Percentiles rank a stretch among this genome's conserved stretches.
These are phyloP conservation scores for Endotrypanum monterogeii DNA, from an alignment of 208 protist genomes.

Conservation along the genomic window DNA sequence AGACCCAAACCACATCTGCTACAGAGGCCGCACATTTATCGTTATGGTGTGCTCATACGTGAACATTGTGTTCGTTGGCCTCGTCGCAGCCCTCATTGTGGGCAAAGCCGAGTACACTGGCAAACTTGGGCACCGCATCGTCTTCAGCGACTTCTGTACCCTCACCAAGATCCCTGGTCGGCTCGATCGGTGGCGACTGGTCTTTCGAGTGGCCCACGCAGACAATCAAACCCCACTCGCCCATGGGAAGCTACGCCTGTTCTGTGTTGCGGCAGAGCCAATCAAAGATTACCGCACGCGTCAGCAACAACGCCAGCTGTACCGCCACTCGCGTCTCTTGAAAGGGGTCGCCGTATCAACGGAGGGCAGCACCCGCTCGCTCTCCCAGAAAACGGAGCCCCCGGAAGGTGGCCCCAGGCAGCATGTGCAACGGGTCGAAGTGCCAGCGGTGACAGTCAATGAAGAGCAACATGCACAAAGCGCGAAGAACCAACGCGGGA, in stretches of 20 bases:
- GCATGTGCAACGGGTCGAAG: not conserved
- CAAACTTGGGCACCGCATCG: slow-evolving; percentile 68
- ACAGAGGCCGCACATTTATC: slow-evolving; percentile 64
- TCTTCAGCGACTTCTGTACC: slow-evolving; percentile 84
- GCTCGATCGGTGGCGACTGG: slow-evolving; percentile 51
- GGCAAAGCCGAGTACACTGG: slow-evolving; percentile 75
- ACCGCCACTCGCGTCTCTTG: not conserved
- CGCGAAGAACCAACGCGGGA: not conserved
- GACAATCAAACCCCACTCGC: slow-evolving; percentile 61
- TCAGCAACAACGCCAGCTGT: slow-evolving; percentile 39
- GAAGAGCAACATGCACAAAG: not conserved
- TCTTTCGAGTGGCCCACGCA: slow-evolving; percentile 82
- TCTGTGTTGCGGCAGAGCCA: slow-evolving; percentile 62
- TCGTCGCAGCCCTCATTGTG: slow-evolving; percentile 85
- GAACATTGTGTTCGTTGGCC: slow-evolving; percentile 86
- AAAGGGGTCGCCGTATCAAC: slow-evolving; percentile 9
- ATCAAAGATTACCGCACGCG: slow-evolving; percentile 42
- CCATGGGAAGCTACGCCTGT: slow-evolving; percentile 68
- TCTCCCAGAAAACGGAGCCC: slow-evolving; percentile 4
- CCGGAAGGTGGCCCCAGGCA: not conserved
- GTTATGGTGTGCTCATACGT: slow-evolving; percentile 80
- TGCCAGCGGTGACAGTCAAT: not conserved
- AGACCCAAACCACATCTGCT: slow-evolving; percentile 63
- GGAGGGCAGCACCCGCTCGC: slow-evolving; percentile 4
- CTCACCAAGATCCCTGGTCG: slow-evolving; percentile 49